A percentile compares a stretch with the other conserved stretches of the same genome.
Conservation (phyloP, 768 basidiomycete species). For the Tylopilus vinaceipallidus region DNA sequence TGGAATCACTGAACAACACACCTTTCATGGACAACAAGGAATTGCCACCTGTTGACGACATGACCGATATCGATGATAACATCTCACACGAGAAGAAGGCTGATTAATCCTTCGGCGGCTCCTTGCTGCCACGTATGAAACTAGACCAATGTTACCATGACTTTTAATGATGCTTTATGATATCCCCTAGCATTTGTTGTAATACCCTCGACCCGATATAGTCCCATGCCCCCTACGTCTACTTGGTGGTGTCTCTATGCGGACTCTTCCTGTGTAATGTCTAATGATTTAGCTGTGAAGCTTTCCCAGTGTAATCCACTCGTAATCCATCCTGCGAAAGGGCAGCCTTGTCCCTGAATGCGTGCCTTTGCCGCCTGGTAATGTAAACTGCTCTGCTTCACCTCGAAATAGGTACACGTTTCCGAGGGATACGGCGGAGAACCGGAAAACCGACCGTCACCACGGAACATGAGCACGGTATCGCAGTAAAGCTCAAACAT, state of each 20-base stretch:
- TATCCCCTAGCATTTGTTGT: conserved; percentile 7
- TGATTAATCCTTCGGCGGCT: conserved; percentile 17
- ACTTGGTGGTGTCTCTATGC: no score
- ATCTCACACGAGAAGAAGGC: conserved; percentile 28
- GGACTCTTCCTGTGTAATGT: conserved; percentile 1
- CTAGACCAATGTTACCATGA: conserved; percentile 7
- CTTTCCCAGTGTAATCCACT: conserved; percentile 54
- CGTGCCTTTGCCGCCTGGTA: conserved; percentile 53
- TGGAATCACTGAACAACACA: conserved; percentile 38
- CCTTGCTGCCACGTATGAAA: background rate
- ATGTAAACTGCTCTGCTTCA: conserved; percentile 40
- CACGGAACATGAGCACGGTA: conserved; percentile 17
- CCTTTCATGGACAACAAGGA: conserved; percentile 25
- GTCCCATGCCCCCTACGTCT: background rate
- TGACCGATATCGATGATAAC: conserved; percentile 12
- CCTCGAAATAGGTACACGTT: conserved; percentile 42
- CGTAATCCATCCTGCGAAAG: conserved; percentile 63
- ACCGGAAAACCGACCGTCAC: conserved; percentile 6
- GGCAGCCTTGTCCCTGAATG: conserved; percentile 42
- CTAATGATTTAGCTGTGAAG: conserved; percentile 34
- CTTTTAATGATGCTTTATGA: conserved; percentile 19
- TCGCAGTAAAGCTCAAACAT: conserved; percentile 47
- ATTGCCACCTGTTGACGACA: conserved; percentile 22
- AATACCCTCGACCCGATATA: background rate
- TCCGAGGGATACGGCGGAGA: conserved; percentile 12